Conservation (phyloP, 352 stramenopile species). For the Thraustochytrium striatum region DNA sequence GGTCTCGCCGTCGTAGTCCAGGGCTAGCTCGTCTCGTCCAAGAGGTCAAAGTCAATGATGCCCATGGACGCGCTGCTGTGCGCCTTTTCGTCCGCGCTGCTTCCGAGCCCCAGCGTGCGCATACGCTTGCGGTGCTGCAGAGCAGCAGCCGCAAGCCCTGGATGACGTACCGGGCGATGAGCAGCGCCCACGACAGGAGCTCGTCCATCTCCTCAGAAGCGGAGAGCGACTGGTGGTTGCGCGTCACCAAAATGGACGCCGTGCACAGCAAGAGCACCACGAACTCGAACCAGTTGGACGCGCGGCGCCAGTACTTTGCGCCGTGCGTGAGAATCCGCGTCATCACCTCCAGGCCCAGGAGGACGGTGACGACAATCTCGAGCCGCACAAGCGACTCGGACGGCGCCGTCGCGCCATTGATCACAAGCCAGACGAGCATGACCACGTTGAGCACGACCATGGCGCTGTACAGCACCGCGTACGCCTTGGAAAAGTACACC, state of each 20-base stretch:
- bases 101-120: neutral
- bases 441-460: slow-evolving; percentile 39
- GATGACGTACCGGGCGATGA: slow-evolving; percentile 29
- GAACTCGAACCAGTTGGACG: slow-evolving; percentile 45
- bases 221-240: slow-evolving; percentile 1
- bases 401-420: neutral
- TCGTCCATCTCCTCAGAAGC: slow-evolving; percentile 39
- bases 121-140: slow-evolving; percentile 21
- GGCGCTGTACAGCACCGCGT: slow-evolving; percentile 18
- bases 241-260: neutral
- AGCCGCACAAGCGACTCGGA: neutral
- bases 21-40: slow-evolving; percentile 13
- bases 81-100: neutral
- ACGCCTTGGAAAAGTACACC: slow-evolving; percentile 43
- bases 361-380: neutral
- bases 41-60: slow-evolving; percentile 42
- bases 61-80: slow-evolving; percentile 7
- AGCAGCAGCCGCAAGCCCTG: slow-evolving; percentile 14
- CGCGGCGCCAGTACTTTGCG: slow-evolving; percentile 15
- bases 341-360: slow-evolving; percentile 17
- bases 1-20: neutral
- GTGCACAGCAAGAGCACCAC: slow-evolving; percentile 33
- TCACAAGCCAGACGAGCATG: slow-evolving; percentile 31
- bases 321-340: slow-evolving; percentile 31
- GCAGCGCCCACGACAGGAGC: neutral